Percentiles rank a stretch among this genome's conserved stretches.
phyloP scores from a whole-genome alignment of 805 yeast species.

The Lipomyces mesembrius region DNA sequence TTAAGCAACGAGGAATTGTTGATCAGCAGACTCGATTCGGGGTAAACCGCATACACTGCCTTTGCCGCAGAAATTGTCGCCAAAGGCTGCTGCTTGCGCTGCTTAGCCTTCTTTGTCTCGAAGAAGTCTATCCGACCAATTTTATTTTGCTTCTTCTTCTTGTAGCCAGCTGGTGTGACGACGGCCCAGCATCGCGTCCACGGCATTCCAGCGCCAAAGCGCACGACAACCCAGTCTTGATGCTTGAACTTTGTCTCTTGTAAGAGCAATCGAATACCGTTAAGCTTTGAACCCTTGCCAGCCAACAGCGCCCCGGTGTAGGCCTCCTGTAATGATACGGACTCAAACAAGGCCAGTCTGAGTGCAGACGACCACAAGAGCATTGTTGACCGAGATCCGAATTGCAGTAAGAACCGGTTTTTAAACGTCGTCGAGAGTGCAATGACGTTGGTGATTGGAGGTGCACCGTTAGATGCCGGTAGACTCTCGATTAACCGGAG shows the following conservation, averaged over 20 bases:
- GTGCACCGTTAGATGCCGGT: slow-evolving; percentile 23
- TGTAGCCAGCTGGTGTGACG: slow-evolving; percentile 60
- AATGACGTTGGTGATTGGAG: slow-evolving; percentile 50
- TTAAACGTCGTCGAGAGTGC: slow-evolving; percentile 92
- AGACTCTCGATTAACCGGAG: slow-evolving; percentile 55
- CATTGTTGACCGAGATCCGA: slow-evolving; percentile 65
- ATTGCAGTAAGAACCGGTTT: slow-evolving; percentile 83
- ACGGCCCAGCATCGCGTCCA: slow-evolving; percentile 96
- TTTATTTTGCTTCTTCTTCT: slow-evolving; percentile 49
- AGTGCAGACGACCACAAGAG: slow-evolving; percentile 83
- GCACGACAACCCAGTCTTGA: slow-evolving; percentile 92
- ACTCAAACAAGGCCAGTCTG: slow-evolving; percentile 79
- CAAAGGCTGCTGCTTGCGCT: slow-evolving; percentile 67
- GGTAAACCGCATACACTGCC: slow-evolving; percentile 88
- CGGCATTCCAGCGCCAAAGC: slow-evolving; percentile 97
- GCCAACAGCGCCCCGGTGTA: slow-evolving; percentile 93
- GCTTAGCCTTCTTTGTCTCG: slow-evolving; percentile 75
- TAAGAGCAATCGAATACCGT: slow-evolving; percentile 83
- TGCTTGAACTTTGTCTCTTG: slow-evolving; percentile 84
- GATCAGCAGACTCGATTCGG: slow-evolving; percentile 77
- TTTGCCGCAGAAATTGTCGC: slow-evolving; percentile 74
- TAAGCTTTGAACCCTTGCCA: slow-evolving; percentile 84
- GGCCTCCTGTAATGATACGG: slow-evolving; percentile 85
- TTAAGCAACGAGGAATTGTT: slow-evolving; percentile 89
- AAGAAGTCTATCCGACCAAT: slow-evolving; percentile 78